Percentiles rank a stretch among this genome's conserved stretches.
Conservation (phyloP, 2,329 filamentous ascomycete species). For the Talaromyces sp. region DNA sequence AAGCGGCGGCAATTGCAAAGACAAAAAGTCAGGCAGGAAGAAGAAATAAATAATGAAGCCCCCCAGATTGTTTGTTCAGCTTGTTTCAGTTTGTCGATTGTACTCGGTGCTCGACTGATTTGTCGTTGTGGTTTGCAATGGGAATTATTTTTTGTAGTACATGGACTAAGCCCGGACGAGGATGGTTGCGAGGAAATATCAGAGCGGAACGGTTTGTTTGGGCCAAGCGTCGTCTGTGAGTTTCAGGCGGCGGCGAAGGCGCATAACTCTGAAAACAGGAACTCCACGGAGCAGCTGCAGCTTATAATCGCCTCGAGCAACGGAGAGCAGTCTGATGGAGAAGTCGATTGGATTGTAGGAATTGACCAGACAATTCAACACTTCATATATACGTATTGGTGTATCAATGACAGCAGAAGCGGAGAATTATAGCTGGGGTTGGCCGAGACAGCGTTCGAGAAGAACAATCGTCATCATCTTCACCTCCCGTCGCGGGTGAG, state of each 20-base stretch:
- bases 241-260: slow-evolving; percentile 12
- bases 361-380: background rate
- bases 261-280: slow-evolving; percentile 1
- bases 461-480: background rate
- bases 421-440: background rate
- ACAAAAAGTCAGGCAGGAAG: background rate
- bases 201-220: background rate
- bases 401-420: background rate
- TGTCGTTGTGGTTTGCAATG: slow-evolving; percentile 15
- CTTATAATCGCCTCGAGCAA: too few species aligned
- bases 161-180: slow-evolving; percentile 7
- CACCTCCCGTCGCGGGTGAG: background rate
- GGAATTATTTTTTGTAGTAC: background rate
- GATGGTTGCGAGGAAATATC: background rate
- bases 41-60: background rate
- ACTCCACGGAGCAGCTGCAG: background rate
- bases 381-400: background rate
- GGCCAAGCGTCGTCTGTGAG: slow-evolving; percentile 3
- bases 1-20: background rate
- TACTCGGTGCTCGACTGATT: slow-evolving; percentile 3
- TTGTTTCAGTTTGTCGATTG: slow-evolving; percentile 1
- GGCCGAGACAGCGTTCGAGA: background rate
- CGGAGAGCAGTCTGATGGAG: background rate
- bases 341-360: background rate
- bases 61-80: background rate